Conservation (phyloP, 202 grass and related monocot species). For the Musa balbisiana region DNA sequence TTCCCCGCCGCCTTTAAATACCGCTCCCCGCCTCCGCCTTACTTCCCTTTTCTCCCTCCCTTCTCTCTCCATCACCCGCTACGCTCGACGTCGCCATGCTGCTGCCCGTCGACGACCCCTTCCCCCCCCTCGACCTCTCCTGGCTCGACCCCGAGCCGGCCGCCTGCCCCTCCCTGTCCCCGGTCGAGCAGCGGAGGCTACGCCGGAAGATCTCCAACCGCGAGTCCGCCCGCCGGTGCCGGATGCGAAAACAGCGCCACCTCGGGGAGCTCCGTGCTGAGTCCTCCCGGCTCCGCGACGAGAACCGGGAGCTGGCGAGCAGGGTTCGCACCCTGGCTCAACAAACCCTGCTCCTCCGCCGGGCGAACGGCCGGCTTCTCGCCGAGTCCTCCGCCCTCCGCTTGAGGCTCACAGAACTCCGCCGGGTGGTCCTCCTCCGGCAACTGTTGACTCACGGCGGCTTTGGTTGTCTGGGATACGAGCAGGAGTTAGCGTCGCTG, state of each 20-base stretch:
- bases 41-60: not conserved
- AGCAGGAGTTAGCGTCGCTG: not conserved
- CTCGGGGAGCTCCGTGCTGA: slow-evolving; percentile 3
- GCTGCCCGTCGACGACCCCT: not conserved
- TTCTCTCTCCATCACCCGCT: not conserved
- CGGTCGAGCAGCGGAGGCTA: slow-evolving; percentile 2
- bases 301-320: not conserved
- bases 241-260: slow-evolving; percentile 13
- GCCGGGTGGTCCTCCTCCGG: not conserved
- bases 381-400: not conserved
- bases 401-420: slow-evolving; percentile 2
- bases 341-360: not conserved
- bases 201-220: slow-evolving; percentile 20
- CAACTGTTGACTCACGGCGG: not conserved
- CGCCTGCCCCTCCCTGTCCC: not conserved
- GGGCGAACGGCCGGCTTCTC: not conserved
- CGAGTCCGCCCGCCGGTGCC: slow-evolving; percentile 18
- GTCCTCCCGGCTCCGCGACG: not conserved
- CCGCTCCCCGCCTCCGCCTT: not conserved
- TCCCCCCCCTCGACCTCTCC: not conserved
- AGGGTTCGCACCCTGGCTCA: not conserved
- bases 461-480: not conserved
- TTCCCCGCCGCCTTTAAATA: not conserved
- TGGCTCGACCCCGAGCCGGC: not conserved
- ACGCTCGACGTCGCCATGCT: not conserved